Evolutionary conservation across 768 basidiomycete species (phyloP).

Genomic region (Asterophora parasitica): DNA sequence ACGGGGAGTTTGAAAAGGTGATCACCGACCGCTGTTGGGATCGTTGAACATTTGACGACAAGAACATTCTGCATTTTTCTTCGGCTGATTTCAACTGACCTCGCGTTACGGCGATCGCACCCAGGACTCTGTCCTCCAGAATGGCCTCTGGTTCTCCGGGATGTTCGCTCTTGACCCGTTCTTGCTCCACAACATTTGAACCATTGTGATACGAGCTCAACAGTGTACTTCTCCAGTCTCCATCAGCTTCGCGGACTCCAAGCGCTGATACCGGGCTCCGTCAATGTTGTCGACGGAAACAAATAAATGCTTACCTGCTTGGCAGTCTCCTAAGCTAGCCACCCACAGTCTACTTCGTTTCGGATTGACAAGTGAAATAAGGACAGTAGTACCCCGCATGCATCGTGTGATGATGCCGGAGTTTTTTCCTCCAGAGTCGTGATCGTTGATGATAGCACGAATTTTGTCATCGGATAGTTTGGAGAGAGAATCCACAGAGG

Average conservation of each 20-base stretch:
- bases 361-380: slow-evolving; percentile 44
- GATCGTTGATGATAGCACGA: slow-evolving; percentile 36
- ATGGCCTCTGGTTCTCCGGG: slow-evolving; percentile 42
- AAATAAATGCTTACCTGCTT: slow-evolving; percentile 36
- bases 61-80: background rate
- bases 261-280: slow-evolving; percentile 29
- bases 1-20: slow-evolving; percentile 48
- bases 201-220: slow-evolving; percentile 51
- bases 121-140: slow-evolving; percentile 42
- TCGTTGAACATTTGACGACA: background rate
- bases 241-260: slow-evolving; percentile 28
- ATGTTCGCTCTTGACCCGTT: slow-evolving; percentile 39
- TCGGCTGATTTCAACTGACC: slow-evolving; percentile 25
- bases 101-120: slow-evolving; percentile 53
- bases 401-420: slow-evolving; percentile 35
- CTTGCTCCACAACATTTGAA: slow-evolving; percentile 34
- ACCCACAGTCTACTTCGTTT: slow-evolving; percentile 43
- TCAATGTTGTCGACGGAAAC: background rate
- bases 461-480: slow-evolving; percentile 36
- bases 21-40: slow-evolving; percentile 45
- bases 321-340: slow-evolving; percentile 53
- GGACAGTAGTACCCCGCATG: slow-evolving; percentile 48
- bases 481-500: slow-evolving; percentile 26
- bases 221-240: slow-evolving; percentile 33
- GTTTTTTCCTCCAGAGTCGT: slow-evolving; percentile 25